phyloP scores from a whole-genome alignment of 306 rosid genomes.

The Lathyrus aphaca region DNA sequence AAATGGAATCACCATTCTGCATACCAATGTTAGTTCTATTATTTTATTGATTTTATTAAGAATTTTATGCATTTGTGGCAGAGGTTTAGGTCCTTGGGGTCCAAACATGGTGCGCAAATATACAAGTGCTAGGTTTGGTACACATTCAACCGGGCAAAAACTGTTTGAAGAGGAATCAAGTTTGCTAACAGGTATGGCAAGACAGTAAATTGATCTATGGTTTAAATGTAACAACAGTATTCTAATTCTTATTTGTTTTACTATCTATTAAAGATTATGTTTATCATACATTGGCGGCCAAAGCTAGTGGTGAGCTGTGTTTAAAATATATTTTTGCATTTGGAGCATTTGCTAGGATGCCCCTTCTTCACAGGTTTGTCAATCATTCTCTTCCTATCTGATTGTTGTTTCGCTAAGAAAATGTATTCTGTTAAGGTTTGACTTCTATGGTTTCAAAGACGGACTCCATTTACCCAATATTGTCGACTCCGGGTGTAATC shows the following conservation, averaged over 20 bases:
- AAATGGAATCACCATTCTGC: conserved; percentile 13
- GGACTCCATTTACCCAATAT: not conserved
- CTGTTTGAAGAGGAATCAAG: conserved; percentile 73
- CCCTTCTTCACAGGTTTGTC: conserved; percentile 77
- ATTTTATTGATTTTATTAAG: conserved; percentile 16
- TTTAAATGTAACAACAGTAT: conserved; percentile 15
- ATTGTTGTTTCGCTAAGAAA: conserved; percentile 1
- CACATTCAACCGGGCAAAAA: conserved; percentile 61
- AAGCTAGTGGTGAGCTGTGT: conserved; percentile 93
- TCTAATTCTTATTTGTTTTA: conserved; percentile 42
- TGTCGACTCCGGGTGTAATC: not conserved
- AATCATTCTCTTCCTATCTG: conserved; percentile 28
- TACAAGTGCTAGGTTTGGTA: conserved; percentile 76
- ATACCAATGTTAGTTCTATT: not conserved
- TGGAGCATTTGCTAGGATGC: conserved; percentile 86
- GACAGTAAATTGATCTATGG: conserved; percentile 34
- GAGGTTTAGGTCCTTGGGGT: conserved; percentile 98
- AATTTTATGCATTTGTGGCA: conserved; percentile 43
- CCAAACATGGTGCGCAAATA: conserved; percentile 73
- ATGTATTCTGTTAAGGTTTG: conserved; percentile 15
- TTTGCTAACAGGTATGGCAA: conserved; percentile 66
- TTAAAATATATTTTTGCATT: conserved; percentile 79
- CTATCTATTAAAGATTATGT: conserved; percentile 64
- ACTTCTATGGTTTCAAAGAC: conserved; percentile 26
- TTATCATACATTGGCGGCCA: conserved; percentile 87